Percentiles rank a stretch among this genome's conserved stretches.
Conservation (phyloP, 1,284 basidiomycete species). For the Ustilago hordei region DNA sequence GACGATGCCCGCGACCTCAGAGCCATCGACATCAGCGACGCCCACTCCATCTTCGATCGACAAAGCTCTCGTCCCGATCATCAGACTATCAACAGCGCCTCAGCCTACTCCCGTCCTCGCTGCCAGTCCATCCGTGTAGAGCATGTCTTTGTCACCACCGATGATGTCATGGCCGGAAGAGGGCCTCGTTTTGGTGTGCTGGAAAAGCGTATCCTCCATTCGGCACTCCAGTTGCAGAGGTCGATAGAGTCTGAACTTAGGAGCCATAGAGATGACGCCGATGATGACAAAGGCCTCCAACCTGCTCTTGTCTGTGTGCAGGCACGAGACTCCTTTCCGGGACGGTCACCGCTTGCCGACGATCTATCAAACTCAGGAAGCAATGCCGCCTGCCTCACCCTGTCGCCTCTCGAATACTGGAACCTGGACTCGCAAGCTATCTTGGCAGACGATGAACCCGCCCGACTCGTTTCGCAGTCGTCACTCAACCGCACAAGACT, state of each 20-base stretch:
- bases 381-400: slow-evolving; percentile 47
- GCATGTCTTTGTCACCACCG: slow-evolving; percentile 66
- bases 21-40: slow-evolving; percentile 55
- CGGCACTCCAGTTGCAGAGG: slow-evolving; percentile 57
- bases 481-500: slow-evolving; percentile 39
- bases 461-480: slow-evolving; percentile 46
- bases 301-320: slow-evolving; percentile 22
- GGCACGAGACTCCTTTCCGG: slow-evolving; percentile 42
- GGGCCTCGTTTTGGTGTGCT: slow-evolving; percentile 62
- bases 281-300: not conserved
- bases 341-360: slow-evolving; percentile 5
- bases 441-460: slow-evolving; percentile 46
- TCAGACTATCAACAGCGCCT: not conserved
- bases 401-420: slow-evolving; percentile 67
- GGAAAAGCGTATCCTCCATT: slow-evolving; percentile 57
- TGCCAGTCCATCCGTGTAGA: slow-evolving; percentile 56
- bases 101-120: slow-evolving; percentile 31
- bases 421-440: slow-evolving; percentile 32
- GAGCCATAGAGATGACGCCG: not conserved
- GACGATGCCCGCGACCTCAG: slow-evolving; percentile 63
- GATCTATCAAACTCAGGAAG: not conserved
- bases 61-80: slow-evolving; percentile 6
- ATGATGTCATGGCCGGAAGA: slow-evolving; percentile 59
- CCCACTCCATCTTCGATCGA: slow-evolving; percentile 33
- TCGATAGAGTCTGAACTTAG: slow-evolving; percentile 48